Conservation (phyloP, 176 grass and related monocot species). For the Canna indica region DNA sequence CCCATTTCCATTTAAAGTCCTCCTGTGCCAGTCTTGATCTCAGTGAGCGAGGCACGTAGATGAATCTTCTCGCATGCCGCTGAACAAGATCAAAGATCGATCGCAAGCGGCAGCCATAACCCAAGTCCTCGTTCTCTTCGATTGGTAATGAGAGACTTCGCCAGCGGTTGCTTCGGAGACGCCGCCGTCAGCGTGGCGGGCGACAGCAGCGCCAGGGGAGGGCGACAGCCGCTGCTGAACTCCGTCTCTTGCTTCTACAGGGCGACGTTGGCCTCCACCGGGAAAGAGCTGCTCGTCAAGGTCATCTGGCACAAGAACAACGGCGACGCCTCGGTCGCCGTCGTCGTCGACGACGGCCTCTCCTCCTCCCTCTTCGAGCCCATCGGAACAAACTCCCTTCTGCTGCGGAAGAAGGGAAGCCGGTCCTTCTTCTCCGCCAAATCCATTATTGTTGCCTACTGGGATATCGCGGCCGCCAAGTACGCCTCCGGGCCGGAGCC, state of each 20-base stretch:
- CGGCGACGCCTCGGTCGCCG: not conserved
- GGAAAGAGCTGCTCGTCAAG: not conserved
- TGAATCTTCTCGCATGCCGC: too few relatives aligned
- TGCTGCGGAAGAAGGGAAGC: not conserved
- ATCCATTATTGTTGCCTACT: not conserved
- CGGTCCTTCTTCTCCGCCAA: not conserved
- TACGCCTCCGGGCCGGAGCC: not conserved
- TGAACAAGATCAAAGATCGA: too few relatives aligned
- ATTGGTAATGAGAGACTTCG: not conserved
- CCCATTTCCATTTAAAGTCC: too few relatives aligned
- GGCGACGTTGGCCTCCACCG: not conserved
- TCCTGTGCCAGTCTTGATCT: too few relatives aligned
- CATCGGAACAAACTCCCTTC: not conserved
- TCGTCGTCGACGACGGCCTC: not conserved
- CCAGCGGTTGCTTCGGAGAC: not conserved
- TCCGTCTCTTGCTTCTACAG: not conserved
- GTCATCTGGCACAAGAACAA: not conserved
- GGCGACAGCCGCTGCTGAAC: not conserved
- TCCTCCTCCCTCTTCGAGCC: not conserved
- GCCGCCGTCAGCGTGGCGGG: not conserved
- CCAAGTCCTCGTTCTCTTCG: not conserved
- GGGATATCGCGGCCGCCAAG: slow-evolving; percentile 1
- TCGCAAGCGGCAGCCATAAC: too few relatives aligned
- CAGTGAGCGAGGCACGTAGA: too few relatives aligned
- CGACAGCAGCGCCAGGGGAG: not conserved